These are phyloP conservation scores for Austroboletus eburneus DNA, from an alignment of 768 basidiomycete species.

Conservation along the genomic window DNA sequence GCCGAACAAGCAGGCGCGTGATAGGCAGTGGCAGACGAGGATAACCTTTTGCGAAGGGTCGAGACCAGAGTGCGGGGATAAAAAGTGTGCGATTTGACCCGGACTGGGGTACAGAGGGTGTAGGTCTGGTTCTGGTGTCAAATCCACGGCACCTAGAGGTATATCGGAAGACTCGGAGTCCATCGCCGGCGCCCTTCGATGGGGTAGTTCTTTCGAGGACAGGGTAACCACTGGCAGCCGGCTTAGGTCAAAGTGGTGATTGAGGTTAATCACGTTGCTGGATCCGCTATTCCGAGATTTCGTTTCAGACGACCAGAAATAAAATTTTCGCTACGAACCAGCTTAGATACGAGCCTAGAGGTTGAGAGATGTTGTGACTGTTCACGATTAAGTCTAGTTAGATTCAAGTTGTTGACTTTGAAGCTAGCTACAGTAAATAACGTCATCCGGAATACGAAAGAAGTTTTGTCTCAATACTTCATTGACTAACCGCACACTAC, in stretches of 20 bases:
- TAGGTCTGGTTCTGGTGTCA: constrained; percentile 74
- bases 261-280: constrained; percentile 5
- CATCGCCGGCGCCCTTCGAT: constrained; percentile 21
- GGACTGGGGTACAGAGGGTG: constrained; percentile 74
- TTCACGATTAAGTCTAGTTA: too few species aligned
- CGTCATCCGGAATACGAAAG: constrained; percentile 1
- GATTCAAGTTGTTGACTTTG: too few species aligned
- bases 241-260: constrained; percentile 3
- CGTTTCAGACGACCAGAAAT: constrained; percentile 17
- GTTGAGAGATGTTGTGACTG: constrained; percentile 5
- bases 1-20: constrained; percentile 74
- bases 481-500: not conserved
- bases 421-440: too few species aligned
- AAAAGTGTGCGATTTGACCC: constrained; percentile 53
- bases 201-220: constrained; percentile 4
- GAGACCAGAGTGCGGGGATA: constrained; percentile 66
- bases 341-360: not conserved
- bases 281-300: constrained; percentile 9
- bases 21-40: constrained; percentile 70
- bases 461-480: not conserved
- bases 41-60: constrained; percentile 61
- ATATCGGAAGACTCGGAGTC: constrained; percentile 24
- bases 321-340: constrained; percentile 4
- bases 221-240: constrained; percentile 1
- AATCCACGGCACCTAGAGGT: constrained; percentile 41